These are phyloP conservation scores for Alternaria brassicicola DNA, from an alignment of 2,329 filamentous ascomycete species.

Conservation along the genomic window DNA sequence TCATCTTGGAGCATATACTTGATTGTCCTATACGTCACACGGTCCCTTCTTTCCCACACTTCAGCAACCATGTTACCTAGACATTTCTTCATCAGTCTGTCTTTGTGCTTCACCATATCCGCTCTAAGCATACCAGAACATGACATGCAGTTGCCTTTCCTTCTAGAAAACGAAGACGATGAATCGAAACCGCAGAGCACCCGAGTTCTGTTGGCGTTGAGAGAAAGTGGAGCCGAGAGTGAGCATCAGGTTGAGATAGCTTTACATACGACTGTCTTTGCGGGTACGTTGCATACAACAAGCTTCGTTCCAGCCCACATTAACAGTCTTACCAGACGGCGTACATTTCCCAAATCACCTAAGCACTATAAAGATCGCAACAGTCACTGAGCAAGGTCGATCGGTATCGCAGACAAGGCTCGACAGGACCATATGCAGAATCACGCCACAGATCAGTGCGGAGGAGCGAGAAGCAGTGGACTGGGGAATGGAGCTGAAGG, in stretches of 20 bases:
- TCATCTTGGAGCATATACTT: neutral
- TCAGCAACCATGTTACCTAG: constrained; percentile 4
- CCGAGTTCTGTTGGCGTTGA: constrained; percentile 23
- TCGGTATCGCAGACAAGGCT: constrained; percentile 24
- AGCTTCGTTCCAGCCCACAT: neutral
- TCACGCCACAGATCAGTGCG: constrained; percentile 18
- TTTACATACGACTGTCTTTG: constrained; percentile 15
- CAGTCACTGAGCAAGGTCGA: constrained; percentile 18
- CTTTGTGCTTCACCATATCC: neutral
- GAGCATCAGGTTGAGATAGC: constrained; percentile 24
- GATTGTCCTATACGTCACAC: neutral
- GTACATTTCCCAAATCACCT: constrained; percentile 17
- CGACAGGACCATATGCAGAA: constrained; percentile 24
- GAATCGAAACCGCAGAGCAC: neutral
- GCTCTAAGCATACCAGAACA: constrained; percentile 14
- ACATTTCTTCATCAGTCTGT: neutral
- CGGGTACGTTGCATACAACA: constrained; percentile 16
- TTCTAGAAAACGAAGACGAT: neutral
- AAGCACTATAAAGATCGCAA: constrained; percentile 21
- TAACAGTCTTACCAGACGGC: constrained; percentile 11
- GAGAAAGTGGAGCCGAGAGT: constrained; percentile 10
- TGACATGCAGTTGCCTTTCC: constrained; percentile 14
- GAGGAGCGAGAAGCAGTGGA: constrained; percentile 21
- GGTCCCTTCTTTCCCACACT: neutral
- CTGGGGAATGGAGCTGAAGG: constrained; percentile 9